These are phyloP conservation scores for Pleurozium schreberi DNA, from an alignment of 225 moss, liverwort and hornwort species.

Conservation along the genomic window DNA sequence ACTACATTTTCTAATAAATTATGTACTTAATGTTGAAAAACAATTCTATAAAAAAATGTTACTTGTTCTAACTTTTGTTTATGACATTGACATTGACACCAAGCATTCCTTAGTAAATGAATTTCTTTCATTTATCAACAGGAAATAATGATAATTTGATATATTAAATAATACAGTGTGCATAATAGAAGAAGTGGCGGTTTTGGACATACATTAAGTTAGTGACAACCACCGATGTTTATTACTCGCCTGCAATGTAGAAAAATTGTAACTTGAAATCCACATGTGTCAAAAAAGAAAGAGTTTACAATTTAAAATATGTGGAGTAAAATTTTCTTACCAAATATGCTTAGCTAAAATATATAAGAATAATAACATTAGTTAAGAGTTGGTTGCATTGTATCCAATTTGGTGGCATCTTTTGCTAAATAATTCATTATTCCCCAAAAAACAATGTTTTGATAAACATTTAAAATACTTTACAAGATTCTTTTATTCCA, in stretches of 20 bases:
- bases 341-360: neutral
- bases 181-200: fast-evolving
- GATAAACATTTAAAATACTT: too few relatives aligned
- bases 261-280: neutral
- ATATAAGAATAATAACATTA: neutral
- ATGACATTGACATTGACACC: neutral
- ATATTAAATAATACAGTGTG: neutral
- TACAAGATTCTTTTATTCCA: neutral
- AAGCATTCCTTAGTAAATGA: neutral
- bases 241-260: neutral
- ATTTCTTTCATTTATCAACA: neutral
- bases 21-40: neutral
- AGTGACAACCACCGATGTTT: neutral
- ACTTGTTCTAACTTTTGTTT: neutral
- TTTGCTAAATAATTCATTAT: neutral
- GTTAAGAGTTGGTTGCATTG: neutral
- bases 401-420: neutral
- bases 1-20: neutral
- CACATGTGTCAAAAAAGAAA: too few relatives aligned
- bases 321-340: fast-evolving
- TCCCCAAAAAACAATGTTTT: neutral
- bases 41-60: neutral
- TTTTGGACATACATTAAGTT: neutral
- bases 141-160: neutral
- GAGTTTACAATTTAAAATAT: fast-evolving